phyloP scores from a whole-genome alignment of 306 rosid species.

The Trifolium pratense region DNA sequence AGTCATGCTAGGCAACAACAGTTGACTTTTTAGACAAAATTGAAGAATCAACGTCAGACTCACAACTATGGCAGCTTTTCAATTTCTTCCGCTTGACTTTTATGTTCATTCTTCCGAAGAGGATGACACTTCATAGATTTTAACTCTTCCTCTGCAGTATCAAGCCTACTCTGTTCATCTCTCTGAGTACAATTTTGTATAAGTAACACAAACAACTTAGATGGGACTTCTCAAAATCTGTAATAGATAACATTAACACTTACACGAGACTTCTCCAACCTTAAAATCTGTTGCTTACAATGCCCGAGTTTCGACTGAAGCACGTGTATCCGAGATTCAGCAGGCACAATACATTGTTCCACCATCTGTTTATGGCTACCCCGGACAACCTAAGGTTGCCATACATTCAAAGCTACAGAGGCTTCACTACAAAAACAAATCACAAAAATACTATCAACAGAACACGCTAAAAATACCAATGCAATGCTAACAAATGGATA shows the following conservation, averaged over 20 bases:
- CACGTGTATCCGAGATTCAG: conserved; percentile 41
- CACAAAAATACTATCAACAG: conserved; percentile 33
- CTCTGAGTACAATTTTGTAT: conserved; percentile 54
- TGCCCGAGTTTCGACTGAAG: conserved; percentile 49
- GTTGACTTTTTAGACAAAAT: no score
- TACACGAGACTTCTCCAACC: conserved; percentile 67
- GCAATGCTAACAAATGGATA: background rate
- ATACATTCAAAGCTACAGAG: conserved; percentile 76
- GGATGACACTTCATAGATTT: conserved; percentile 71
- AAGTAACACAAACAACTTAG: conserved; percentile 56
- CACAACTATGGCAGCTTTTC: conserved; percentile 53
- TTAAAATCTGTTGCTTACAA: conserved; percentile 50
- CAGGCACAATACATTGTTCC: conserved; percentile 48
- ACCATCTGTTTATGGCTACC: conserved; percentile 47
- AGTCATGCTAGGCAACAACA: no score
- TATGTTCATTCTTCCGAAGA: conserved; percentile 44
- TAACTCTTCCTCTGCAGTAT: conserved; percentile 68
- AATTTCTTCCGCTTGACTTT: conserved; percentile 50
- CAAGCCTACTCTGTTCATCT: conserved; percentile 66
- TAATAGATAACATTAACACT: conserved; percentile 45
- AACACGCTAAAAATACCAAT: background rate
- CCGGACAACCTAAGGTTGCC: conserved; percentile 74
- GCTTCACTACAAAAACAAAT: conserved; percentile 65
- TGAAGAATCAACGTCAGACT: conserved; percentile 37
- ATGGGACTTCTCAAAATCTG: conserved; percentile 58